Percentiles rank a stretch among this genome's conserved stretches.
Evolutionary conservation across 2,329 filamentous ascomycete genomes (phyloP).

Genomic region (Monilinia fructicola): DNA sequence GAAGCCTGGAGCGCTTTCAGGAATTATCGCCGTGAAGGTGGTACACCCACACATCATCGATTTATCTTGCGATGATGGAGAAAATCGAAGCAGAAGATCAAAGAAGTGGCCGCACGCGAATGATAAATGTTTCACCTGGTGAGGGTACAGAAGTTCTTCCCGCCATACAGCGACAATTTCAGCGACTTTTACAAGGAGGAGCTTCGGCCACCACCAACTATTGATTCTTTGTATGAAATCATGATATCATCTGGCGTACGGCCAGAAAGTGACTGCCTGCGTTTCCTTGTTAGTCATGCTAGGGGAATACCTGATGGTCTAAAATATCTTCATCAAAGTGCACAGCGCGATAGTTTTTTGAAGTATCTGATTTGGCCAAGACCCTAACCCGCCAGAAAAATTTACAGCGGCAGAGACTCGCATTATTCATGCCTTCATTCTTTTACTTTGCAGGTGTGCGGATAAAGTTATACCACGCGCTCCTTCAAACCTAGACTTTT

Average conservation of each 20-base stretch:
- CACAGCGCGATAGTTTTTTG: constrained; percentile 29
- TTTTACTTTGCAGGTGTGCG: constrained; percentile 47
- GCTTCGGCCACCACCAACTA: constrained; percentile 55
- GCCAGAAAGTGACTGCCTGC: constrained; percentile 52
- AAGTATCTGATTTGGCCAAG: constrained; percentile 27
- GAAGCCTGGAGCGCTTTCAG: constrained; percentile 56
- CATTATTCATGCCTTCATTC: constrained; percentile 53
- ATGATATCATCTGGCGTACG: constrained; percentile 54
- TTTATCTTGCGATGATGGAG: constrained; percentile 61
- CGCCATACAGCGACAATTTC: constrained; percentile 56
- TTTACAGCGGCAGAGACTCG: constrained; percentile 28
- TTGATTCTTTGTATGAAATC: constrained; percentile 56
- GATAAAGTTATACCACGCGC: constrained; percentile 36
- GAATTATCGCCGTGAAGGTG: constrained; percentile 41
- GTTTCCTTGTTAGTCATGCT: constrained; percentile 56
- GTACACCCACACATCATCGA: constrained; percentile 44
- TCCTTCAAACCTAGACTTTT: background rate
- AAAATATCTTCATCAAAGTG: constrained; percentile 51
- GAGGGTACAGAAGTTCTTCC: constrained; percentile 57
- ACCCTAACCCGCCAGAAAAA: constrained; percentile 21
- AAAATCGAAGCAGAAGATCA: constrained; percentile 50
- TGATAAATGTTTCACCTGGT: constrained; percentile 51
- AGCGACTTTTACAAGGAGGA: constrained; percentile 65
- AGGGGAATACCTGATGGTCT: constrained; percentile 49
- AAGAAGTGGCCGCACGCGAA: constrained; percentile 30